phyloP scores from a whole-genome alignment of 2,329 filamentous ascomycete genomes.

The Leptographium radiaticola region DNA sequence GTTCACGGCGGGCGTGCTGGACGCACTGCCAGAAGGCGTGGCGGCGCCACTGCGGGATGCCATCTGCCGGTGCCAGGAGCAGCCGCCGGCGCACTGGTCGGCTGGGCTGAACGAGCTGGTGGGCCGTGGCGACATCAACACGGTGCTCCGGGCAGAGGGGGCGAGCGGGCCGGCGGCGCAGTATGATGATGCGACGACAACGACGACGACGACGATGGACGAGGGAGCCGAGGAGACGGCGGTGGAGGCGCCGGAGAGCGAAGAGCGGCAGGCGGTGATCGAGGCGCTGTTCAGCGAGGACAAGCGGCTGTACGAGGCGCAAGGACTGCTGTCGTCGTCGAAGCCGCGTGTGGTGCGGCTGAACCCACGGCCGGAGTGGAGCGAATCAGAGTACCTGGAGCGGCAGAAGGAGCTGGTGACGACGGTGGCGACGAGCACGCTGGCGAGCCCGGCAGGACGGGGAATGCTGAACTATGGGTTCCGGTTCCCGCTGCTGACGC shows the following conservation, averaged over 20 bases:
- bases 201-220: slow-evolving; percentile 42
- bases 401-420: slow-evolving; percentile 85
- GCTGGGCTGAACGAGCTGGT: slow-evolving; percentile 60
- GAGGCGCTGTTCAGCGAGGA: slow-evolving; percentile 85
- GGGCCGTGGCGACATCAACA: slow-evolving; percentile 67
- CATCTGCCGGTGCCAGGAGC: slow-evolving; percentile 71
- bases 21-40: slow-evolving; percentile 78
- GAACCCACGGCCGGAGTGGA: slow-evolving; percentile 60
- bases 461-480: slow-evolving; percentile 81
- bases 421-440: slow-evolving; percentile 70
- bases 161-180: slow-evolving; percentile 14
- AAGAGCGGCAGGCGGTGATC: slow-evolving; percentile 71
- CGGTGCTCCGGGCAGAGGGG: slow-evolving; percentile 41
- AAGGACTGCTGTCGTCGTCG: slow-evolving; percentile 71
- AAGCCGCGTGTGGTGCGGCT: slow-evolving; percentile 70
- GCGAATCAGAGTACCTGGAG: slow-evolving; percentile 78
- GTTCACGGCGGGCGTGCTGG: slow-evolving; percentile 54
- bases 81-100: slow-evolving; percentile 67
- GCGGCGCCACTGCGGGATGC: slow-evolving; percentile 69
- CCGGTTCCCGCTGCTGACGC: slow-evolving; percentile 77
- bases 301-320: slow-evolving; percentile 75
- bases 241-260: slow-evolving; percentile 69
- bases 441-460: slow-evolving; percentile 78
- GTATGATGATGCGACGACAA: slow-evolving; percentile 33
- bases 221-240: slow-evolving; percentile 31